phyloP scores from a whole-genome alignment of 768 basidiomycete genomes.

The Termitomyces sp. region DNA sequence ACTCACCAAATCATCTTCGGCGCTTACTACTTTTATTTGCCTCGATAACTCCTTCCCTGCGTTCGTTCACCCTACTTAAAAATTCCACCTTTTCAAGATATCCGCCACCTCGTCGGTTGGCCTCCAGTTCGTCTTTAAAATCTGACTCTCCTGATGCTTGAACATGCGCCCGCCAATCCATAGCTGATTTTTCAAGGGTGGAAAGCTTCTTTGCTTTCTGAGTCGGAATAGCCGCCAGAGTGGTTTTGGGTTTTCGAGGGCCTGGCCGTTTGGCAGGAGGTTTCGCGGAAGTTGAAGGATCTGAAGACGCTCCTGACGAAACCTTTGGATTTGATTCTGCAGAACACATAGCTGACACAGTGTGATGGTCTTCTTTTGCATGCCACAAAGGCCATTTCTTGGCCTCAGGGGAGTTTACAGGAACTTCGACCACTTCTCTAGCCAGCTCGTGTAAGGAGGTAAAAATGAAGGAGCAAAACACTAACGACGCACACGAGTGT shows the following conservation, averaged over 20 bases:
- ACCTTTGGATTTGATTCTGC: not conserved
- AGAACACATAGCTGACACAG: conserved; percentile 2
- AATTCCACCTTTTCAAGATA: conserved; percentile 87
- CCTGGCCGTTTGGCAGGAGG: conserved; percentile 43
- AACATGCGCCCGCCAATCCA: conserved; percentile 80
- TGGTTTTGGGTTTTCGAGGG: conserved; percentile 60
- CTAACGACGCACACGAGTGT: conserved; percentile 52
- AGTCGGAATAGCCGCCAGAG: conserved; percentile 48
- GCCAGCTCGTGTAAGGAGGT: conserved; percentile 4
- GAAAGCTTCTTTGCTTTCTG: conserved; percentile 71
- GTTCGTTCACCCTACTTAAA: conserved; percentile 65
- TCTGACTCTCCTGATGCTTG: conserved; percentile 31
- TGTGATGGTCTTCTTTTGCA: conserved; percentile 8
- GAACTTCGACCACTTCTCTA: conserved; percentile 73
- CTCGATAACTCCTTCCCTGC: conserved; percentile 62
- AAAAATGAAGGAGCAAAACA: not conserved
- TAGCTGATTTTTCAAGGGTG: conserved; percentile 79
- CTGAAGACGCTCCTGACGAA: not conserved
- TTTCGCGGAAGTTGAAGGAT: conserved; percentile 16
- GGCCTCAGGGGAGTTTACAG: conserved; percentile 68
- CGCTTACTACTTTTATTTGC: conserved; percentile 52
- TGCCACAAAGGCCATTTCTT: conserved; percentile 65
- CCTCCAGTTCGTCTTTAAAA: conserved; percentile 67
- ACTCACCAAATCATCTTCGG: conserved; percentile 19
- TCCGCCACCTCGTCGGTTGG: conserved; percentile 67